phyloP scores from a whole-genome alignment of 163 green algal genomes.

The Coccomyxa subellipsoidea region DNA sequence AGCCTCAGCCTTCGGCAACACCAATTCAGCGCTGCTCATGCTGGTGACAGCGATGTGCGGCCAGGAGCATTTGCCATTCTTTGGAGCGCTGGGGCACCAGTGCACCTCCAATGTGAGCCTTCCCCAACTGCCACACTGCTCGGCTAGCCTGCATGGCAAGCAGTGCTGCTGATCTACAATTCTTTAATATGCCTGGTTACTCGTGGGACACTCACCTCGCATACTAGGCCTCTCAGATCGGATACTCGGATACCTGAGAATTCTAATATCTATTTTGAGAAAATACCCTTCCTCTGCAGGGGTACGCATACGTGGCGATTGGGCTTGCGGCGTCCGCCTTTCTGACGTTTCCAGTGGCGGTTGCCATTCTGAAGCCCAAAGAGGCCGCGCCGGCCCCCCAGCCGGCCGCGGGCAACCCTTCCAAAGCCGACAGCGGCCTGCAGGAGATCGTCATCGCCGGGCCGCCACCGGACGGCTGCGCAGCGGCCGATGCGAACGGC shows the following conservation, averaged over 20 bases:
- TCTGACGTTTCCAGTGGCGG: background rate
- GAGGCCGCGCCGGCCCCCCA: background rate
- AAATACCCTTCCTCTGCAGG: background rate
- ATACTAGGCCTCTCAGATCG: too few species aligned
- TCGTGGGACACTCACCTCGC: too few species aligned
- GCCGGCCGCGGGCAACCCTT: too few species aligned
- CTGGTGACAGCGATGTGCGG: background rate
- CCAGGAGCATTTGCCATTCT: background rate
- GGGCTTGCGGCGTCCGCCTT: background rate
- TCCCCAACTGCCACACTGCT: background rate
- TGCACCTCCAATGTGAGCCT: background rate
- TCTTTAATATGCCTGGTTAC: too few species aligned
- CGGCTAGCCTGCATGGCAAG: background rate
- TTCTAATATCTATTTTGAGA: too few species aligned
- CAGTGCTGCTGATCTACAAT: too few species aligned
- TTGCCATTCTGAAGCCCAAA: background rate
- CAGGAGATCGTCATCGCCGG: background rate
- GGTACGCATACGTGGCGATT: background rate
- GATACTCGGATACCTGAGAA: too few species aligned
- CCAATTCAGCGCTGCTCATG: background rate
- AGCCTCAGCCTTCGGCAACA: background rate
- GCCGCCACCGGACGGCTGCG: too few species aligned
- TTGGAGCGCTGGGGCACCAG: background rate
- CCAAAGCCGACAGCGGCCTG: background rate
- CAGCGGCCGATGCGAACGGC: too few species aligned